Evolutionary conservation across 1,284 basidiomycete species (phyloP), one percentile per base, ranked within the genome.

Genomic region (Gymnopus androsaceus): DNA sequence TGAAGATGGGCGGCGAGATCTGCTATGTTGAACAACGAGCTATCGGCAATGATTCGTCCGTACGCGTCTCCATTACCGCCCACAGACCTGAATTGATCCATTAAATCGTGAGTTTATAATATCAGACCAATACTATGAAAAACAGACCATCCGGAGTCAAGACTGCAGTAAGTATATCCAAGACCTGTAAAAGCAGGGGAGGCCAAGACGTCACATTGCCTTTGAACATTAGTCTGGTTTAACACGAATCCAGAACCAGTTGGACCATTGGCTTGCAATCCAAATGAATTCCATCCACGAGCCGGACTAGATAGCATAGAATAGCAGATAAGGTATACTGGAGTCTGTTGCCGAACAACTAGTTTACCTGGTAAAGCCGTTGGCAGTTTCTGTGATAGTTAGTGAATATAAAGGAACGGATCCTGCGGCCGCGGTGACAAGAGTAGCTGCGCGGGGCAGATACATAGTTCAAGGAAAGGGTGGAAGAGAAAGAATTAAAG

Each of bases 101-200:
- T n/a, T n/a, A n/a, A n/a, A n/a, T n/a, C n/a, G n/a, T n/a, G n/a
- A n/a, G n/a, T n/a, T n/a, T n/a, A n/a, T n/a, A n/a, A n/a, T n/a
- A n/a, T n/a, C n/a, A n/a, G n/a, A n/a, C n/a, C n/a, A n/a, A n/a
- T n/a, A n/a, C n/a, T n/a, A n/a, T n/a, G n/a, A n/a, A n/a, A n/a
- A n/a, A n/a, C n/a, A n/a, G n/a, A 59, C 58, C 58, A 59, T 5
- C 58, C 58, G 2, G 58, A 59, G 38, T 59, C 58, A n/a, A 59
- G 38, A 59, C 38, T 44, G 34, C 54, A 56, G 34, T 44, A 44
- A 2, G 14, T 36, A 23, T 50, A 56, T 2, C 54, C 54, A 14
- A 42, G 40, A 2, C 27, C 17, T 11, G 40, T 28, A 23, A 56
- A 38, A 30, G 44, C 52, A 25, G 54, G n/a, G 17, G 47, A 50